Conservation (phyloP, 495 filamentous ascomycete species). For the Aspergillus saccharolyticus region DNA sequence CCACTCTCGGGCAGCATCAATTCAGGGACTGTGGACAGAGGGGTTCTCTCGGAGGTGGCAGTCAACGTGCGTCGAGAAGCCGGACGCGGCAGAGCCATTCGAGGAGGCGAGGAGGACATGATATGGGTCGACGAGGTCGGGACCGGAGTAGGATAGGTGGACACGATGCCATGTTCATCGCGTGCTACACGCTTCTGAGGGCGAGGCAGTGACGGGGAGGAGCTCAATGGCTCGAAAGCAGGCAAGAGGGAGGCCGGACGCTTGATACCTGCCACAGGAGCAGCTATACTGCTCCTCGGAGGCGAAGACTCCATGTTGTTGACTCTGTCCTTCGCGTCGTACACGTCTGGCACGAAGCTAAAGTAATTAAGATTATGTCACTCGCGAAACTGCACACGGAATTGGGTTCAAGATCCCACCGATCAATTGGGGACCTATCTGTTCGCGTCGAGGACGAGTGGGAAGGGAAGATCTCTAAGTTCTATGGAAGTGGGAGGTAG, state of each 20-base stretch:
- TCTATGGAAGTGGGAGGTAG: slow-evolving; percentile 13
- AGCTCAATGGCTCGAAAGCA: slow-evolving; percentile 87
- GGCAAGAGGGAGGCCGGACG: slow-evolving; percentile 80
- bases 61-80: slow-evolving; percentile 50
- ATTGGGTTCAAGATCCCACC: slow-evolving; percentile 6
- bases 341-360: slow-evolving; percentile 1
- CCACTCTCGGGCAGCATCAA: slow-evolving; percentile 79
- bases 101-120: slow-evolving; percentile 80
- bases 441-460: slow-evolving; percentile 18
- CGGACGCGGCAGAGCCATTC: slow-evolving; percentile 31
- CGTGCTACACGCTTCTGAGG: slow-evolving; percentile 65
- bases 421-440: slow-evolving; percentile 10
- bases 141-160: slow-evolving; percentile 74
- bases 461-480: slow-evolving; percentile 6
- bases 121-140: slow-evolving; percentile 92
- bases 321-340: background rate
- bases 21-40: slow-evolving; percentile 73
- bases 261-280: slow-evolving; percentile 61
- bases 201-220: slow-evolving; percentile 76
- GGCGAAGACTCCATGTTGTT: slow-evolving; percentile 44
- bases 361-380: slow-evolving; percentile 1
- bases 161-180: slow-evolving; percentile 40
- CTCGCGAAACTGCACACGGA: slow-evolving; percentile 5
- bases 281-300: slow-evolving; percentile 27
- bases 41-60: slow-evolving; percentile 75